Base-by-base conservation (phyloP, 768 basidiomycete species). In the Auriscalpium orientale region DNA sequence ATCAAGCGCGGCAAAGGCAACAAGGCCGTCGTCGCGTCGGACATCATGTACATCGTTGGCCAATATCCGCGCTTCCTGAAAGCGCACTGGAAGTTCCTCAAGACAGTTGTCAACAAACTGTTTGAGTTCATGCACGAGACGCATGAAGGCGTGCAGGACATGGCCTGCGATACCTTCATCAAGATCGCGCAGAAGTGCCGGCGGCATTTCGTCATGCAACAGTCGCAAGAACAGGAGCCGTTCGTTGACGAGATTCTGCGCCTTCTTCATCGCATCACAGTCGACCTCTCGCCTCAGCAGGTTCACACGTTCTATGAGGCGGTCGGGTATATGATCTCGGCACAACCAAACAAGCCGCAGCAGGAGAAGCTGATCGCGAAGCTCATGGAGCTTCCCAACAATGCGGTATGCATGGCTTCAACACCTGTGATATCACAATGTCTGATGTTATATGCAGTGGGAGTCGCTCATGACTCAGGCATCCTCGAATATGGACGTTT, bases 101-200 rank as follows among this genome's bases (percentile, higher is more conserved):
- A 99, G 79, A 98, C 97, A 2, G 97, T 99, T 54, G 95, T 99
- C 60, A 99, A 98, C 76, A 99, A 99, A 72, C 78, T 98, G 8
- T 99, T 98, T 71, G 97, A 99, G 69, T 99, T 99, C 71, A 98
- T 98, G 94, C 97, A 99, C 70, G 95, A 99, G 74, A 97, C 93
- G 0, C 95, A 99, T 66, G 97, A 99, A 76, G 94, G 95, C 75
- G 97, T 99, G 11, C 97, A 99, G 71, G 97, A 99, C 74, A 99
- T 99, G 97, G 97, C 97, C 47, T 99, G 97, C 73, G 97, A 99
- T 70, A 99, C 97, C 0, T 99, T 99, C 73, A 98, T 99, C 77
- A 99, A 98, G 74, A 99, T 99, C 64, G 93, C 97, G 21, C 97
- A 99, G 70, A 99, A 98, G 71, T 98, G 95, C 70, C 81, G 94